A percentile compares a stretch with the other conserved stretches of the same genome.
Conservation (phyloP, 2,329 filamentous ascomycete species). For the Trematosphaeria pertusa region DNA sequence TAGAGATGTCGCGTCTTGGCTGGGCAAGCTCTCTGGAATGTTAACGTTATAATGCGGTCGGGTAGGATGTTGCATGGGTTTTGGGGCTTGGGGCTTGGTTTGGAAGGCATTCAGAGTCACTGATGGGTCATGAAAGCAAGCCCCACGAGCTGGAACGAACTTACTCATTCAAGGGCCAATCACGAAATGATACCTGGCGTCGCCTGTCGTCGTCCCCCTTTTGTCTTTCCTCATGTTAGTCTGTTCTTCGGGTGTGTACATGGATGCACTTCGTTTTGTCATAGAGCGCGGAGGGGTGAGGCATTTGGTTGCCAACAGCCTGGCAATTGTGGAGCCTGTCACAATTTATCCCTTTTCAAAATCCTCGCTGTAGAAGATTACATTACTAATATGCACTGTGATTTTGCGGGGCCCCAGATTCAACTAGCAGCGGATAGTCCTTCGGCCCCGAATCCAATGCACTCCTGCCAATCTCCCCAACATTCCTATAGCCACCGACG, state of each 20-base stretch:
- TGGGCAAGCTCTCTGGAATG: slow-evolving; percentile 1
- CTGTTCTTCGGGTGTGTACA: slow-evolving; percentile 9
- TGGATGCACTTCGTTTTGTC: slow-evolving; percentile 13
- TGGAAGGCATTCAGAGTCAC: slow-evolving; percentile 23
- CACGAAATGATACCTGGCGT: slow-evolving; percentile 49
- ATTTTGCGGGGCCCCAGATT: too few species aligned
- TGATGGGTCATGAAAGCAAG: slow-evolving; percentile 31
- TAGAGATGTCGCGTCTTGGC: background rate
- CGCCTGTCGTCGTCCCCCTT: slow-evolving; percentile 36
- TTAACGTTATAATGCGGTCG: background rate
- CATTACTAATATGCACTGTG: too few species aligned
- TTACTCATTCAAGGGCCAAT: slow-evolving; percentile 26
- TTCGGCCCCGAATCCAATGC: slow-evolving; percentile 36
- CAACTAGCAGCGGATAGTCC: slow-evolving; percentile 29
- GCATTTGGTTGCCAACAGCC: too few species aligned
- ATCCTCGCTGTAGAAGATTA: background rate
- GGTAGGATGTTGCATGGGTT: background rate
- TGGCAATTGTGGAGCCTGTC: background rate
- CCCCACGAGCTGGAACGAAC: slow-evolving; percentile 19
- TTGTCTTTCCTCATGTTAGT: slow-evolving; percentile 11
- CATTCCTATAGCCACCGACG: slow-evolving; percentile 61
- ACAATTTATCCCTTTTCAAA: slow-evolving; percentile 3
- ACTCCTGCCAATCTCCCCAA: slow-evolving; percentile 59
- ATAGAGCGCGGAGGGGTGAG: slow-evolving; percentile 11
- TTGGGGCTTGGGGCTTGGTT: slow-evolving; percentile 5